Evolutionary conservation across 805 yeast species (phyloP).

Genomic region (Metschnikowia orientalis): DNA sequence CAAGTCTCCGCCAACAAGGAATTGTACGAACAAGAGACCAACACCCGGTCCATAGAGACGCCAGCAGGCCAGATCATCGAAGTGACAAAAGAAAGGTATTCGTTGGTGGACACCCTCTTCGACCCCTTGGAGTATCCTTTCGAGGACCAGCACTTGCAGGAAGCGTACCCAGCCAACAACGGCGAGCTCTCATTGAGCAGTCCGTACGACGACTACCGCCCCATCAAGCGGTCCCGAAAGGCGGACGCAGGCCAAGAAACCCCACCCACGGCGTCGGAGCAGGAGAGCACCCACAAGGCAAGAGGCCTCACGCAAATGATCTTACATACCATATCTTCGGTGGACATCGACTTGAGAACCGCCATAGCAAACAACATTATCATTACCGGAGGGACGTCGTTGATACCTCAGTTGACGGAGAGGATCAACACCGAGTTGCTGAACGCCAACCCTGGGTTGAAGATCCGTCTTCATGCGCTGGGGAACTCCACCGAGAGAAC

Average conservation of each 20-base stretch:
- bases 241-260: slow-evolving; percentile 35
- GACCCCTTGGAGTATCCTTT: slow-evolving; percentile 48
- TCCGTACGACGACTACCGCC: slow-evolving; percentile 62
- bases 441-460: slow-evolving; percentile 72
- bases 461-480: slow-evolving; percentile 75
- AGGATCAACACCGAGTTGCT: slow-evolving; percentile 68
- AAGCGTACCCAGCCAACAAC: slow-evolving; percentile 37
- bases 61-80: slow-evolving; percentile 71
- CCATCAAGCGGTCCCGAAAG: slow-evolving; percentile 57
- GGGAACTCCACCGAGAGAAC: slow-evolving; percentile 76
- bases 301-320: slow-evolving; percentile 59
- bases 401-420: slow-evolving; percentile 78
- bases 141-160: slow-evolving; percentile 18
- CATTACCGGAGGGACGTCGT: slow-evolving; percentile 78
- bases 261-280: slow-evolving; percentile 20
- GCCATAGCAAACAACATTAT: slow-evolving; percentile 85
- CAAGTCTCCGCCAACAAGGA: slow-evolving; percentile 23
- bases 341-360: slow-evolving; percentile 80
- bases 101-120: slow-evolving; percentile 70
- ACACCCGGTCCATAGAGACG: slow-evolving; percentile 57
- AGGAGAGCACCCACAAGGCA: slow-evolving; percentile 16
- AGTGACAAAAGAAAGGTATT: slow-evolving; percentile 55
- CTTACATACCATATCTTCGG: slow-evolving; percentile 48
- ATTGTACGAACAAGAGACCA: slow-evolving; percentile 23
- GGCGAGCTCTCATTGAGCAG: slow-evolving; percentile 49